A percentile compares a stretch with the other conserved stretches of the same genome.
phyloP scores from a whole-genome alignment of 352 stramenopile genomes.

The Phytophthora quininea region DNA sequence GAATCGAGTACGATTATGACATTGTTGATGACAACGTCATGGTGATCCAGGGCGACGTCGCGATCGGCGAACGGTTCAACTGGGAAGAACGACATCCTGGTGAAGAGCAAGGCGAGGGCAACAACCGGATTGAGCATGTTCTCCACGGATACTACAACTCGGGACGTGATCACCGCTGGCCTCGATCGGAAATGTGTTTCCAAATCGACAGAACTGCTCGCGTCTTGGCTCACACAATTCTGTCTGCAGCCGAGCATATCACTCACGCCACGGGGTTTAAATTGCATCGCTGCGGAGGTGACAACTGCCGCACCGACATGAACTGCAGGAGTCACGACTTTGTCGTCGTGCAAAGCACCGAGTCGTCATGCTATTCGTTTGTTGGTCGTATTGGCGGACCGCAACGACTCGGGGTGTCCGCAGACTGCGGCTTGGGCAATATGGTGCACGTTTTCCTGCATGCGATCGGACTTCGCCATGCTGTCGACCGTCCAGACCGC shows the following conservation, averaged over 20 bases:
- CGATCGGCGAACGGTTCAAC: conserved; percentile 61
- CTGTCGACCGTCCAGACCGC: conserved; percentile 71
- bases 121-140: conserved; percentile 34
- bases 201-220: conserved; percentile 57
- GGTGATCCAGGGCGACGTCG: conserved; percentile 80
- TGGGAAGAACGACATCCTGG: conserved; percentile 35
- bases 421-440: conserved; percentile 75
- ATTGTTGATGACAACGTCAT: conserved; percentile 75
- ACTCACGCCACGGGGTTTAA: conserved; percentile 64
- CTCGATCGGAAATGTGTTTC: conserved; percentile 66
- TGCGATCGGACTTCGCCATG: conserved; percentile 71
- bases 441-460: conserved; percentile 84
- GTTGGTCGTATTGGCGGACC: conserved; percentile 74
- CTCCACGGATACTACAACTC: conserved; percentile 86
- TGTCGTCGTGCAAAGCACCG: conserved; percentile 55
- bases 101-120: conserved; percentile 7
- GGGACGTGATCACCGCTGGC: conserved; percentile 77
- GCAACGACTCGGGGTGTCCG: conserved; percentile 70
- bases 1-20: conserved; percentile 86
- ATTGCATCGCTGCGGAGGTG: conserved; percentile 58
- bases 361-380: conserved; percentile 80
- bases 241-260: conserved; percentile 70
- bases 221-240: conserved; percentile 45
- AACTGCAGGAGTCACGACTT: conserved; percentile 58
- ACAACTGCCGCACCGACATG: conserved; percentile 52